Evolutionary conservation across 768 basidiomycete genomes (phyloP), one percentile per base, ranked within the genome.

Genomic region (Russula brevipes): DNA sequence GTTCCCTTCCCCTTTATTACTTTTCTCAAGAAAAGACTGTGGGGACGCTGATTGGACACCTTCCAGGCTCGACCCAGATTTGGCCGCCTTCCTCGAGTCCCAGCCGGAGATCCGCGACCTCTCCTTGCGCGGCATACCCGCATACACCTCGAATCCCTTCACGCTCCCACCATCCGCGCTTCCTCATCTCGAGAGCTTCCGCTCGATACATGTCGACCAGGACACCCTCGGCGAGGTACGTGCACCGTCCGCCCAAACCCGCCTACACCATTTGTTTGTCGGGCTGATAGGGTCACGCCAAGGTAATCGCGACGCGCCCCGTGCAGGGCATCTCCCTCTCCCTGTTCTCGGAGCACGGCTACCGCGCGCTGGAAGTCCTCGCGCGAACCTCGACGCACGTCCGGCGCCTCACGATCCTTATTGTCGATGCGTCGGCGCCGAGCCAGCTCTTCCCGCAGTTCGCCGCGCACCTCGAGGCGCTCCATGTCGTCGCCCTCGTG

Each of bases 331-430:
- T 24, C 24, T 24, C 24, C 24, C 24, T 24, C 24, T 24, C 24
- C 24, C 24, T 24, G 24, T 24, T 24, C 24, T 24, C 24, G 24
- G 24, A 24, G 24, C 24, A 24, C 24, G 24, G 24, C 24, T n/a
- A n/a, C n/a, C n/a, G n/a, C n/a, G n/a, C n/a, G n/a, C n/a, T n/a
- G n/a, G n/a, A n/a, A n/a, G n/a, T n/a, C 77, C 72, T 85, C 5
- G 66, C 71, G 5, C 69, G 74, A 49, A 76, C 79, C 2, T 69
- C 78, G 0, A 69, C 63, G 10, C 74, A 80, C 0, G n/a, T n/a
- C n/a, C n/a, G 69, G 56, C 76, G 83, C 65, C 73, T 86, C 42
- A 87, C 83, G 31, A 73, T 85, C 33, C 81, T 86, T 74, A 81
- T 81, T 42, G 82, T 86, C 54, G 85, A 85, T 63, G 73, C 78